phyloP scores from a whole-genome alignment of 1,284 basidiomycete genomes.

The Sanguinoderma infundibulare region DNA sequence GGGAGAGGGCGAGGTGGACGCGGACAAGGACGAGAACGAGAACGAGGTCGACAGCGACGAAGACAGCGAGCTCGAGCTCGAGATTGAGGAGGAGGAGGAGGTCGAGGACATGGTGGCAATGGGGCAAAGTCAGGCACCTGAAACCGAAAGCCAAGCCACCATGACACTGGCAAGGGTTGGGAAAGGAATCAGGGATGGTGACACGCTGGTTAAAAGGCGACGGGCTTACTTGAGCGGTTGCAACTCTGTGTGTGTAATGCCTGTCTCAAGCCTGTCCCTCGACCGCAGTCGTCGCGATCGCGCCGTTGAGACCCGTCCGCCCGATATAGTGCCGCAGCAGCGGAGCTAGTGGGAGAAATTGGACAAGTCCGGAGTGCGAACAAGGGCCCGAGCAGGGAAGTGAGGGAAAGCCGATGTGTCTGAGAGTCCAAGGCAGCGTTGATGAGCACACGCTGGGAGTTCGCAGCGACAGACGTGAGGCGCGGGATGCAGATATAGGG shows the following conservation, averaged over 20 bases:
- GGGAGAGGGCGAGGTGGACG: not conserved
- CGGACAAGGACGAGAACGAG: not conserved
- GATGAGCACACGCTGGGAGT: not conserved
- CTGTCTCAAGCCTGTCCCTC: too few relatives aligned
- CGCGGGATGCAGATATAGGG: not conserved
- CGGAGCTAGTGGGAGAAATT: slow-evolving; percentile 12
- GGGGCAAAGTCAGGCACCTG: slow-evolving; percentile 7
- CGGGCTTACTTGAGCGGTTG: not conserved
- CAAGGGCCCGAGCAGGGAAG: not conserved
- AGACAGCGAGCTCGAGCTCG: not conserved
- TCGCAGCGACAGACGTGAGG: not conserved
- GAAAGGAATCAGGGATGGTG: slow-evolving; percentile 8
- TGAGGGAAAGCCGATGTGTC: not conserved
- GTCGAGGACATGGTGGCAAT: slow-evolving; percentile 15
- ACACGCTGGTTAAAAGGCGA: slow-evolving; percentile 13
- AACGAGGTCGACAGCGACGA: slow-evolving; percentile 1
- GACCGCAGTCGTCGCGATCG: not conserved
- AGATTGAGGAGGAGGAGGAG: slow-evolving; percentile 5
- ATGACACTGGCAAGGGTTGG: slow-evolving; percentile 7
- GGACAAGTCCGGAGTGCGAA: not conserved
- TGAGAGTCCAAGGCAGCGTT: not conserved
- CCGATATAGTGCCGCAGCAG: slow-evolving; percentile 20
- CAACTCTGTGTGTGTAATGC: too few relatives aligned
- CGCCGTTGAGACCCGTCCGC: not conserved
- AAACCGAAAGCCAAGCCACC: not conserved